phyloP scores from a whole-genome alignment of 352 stramenopile genomes.

The Globisporangium perplexum region DNA sequence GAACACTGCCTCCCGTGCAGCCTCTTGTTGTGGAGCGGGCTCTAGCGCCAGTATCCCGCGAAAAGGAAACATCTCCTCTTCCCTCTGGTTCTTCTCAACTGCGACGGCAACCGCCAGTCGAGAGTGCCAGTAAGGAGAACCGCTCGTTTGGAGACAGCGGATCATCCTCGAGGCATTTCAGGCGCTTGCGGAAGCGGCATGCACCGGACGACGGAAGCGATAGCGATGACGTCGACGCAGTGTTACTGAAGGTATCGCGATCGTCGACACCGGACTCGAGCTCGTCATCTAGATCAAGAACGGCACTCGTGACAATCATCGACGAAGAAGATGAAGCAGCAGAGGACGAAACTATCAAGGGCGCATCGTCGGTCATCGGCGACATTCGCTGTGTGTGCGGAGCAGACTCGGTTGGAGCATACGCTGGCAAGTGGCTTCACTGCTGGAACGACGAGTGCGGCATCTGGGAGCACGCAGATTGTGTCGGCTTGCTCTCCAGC shows the following conservation, averaged over 20 bases:
- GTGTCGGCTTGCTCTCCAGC: constrained; percentile 41
- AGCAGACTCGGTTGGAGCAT: constrained; percentile 32
- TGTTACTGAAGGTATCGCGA: background rate
- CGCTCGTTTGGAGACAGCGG: background rate
- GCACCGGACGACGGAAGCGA: constrained; percentile 3
- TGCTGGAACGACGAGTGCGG: constrained; percentile 59
- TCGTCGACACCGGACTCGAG: background rate
- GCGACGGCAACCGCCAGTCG: background rate
- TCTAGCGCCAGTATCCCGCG: background rate
- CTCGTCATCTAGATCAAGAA: background rate
- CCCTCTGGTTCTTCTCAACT: background rate
- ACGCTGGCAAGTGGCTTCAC: constrained; percentile 62
- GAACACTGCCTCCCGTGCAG: background rate
- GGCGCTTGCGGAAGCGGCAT: constrained; percentile 8
- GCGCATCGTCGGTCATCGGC: constrained; percentile 16
- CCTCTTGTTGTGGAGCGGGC: background rate
- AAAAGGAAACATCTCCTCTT: background rate
- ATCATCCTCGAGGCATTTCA: constrained; percentile 6
- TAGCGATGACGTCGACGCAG: constrained; percentile 4
- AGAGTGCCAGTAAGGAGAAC: background rate
- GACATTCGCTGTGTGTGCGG: constrained; percentile 60
- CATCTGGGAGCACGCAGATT: constrained; percentile 70
- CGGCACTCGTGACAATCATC: background rate
- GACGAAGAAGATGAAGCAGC: constrained; percentile 41
- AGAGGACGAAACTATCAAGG: constrained; percentile 7